Evolutionary conservation across 345 rosid genomes (phyloP).

Genomic region (Litchi chinensis): DNA sequence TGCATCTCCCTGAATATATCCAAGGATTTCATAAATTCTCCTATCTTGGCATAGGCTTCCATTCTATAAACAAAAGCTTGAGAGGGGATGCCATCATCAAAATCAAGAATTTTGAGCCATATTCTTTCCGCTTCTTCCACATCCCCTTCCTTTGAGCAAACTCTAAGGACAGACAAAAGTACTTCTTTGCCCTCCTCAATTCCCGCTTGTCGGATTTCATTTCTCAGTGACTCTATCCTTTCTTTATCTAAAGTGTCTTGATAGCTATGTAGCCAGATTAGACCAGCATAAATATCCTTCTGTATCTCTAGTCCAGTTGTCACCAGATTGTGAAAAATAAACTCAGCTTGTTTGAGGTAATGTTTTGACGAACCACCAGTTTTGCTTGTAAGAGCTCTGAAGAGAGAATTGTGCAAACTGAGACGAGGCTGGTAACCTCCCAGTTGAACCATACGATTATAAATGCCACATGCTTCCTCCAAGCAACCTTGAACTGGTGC

Average conservation of each 20-base stretch:
- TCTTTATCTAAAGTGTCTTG: conserved; percentile 64
- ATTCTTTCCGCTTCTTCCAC: conserved; percentile 65
- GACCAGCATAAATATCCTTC: conserved; percentile 66
- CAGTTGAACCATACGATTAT: conserved; percentile 87
- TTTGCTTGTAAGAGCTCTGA: conserved; percentile 65
- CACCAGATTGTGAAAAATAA: conserved; percentile 73
- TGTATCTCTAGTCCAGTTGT: conserved; percentile 70
- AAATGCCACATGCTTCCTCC: conserved; percentile 78
- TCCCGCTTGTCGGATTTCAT: conserved; percentile 67
- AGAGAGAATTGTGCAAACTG: conserved; percentile 75
- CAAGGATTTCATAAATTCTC: conserved; percentile 53
- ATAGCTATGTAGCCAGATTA: conserved; percentile 85
- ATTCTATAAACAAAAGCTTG: conserved; percentile 77
- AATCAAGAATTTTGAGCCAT: conserved; percentile 55
- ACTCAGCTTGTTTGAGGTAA: conserved; percentile 82
- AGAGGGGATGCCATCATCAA: conserved; percentile 50
- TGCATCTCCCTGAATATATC: conserved; percentile 71
- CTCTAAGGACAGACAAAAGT: conserved; percentile 70
- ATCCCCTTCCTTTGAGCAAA: conserved; percentile 66
- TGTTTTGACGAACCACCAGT: conserved; percentile 55
- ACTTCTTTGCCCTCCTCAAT: conserved; percentile 64
- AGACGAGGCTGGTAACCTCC: conserved; percentile 81
- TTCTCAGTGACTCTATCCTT: conserved; percentile 54
- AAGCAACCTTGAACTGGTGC: conserved; percentile 65
- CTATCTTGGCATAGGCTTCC: conserved; percentile 66